Base-by-base conservation (phyloP, 768 basidiomycete genomes). In the Myochromella boudieri region DNA sequence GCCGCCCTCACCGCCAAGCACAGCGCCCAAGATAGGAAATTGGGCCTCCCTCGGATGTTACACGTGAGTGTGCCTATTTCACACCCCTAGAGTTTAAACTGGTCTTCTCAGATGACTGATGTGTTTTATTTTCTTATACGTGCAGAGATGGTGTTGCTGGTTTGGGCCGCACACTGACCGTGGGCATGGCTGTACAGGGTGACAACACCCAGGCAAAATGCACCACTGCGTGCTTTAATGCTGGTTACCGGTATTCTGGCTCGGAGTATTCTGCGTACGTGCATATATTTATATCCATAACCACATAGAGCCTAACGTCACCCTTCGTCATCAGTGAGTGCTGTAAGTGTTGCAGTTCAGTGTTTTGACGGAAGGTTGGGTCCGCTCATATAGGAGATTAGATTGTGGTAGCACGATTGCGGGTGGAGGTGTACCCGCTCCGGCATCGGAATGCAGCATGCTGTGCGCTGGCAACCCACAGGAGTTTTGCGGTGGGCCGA, bases 1-100 rank as follows among this genome's bases (percentile, higher is more conserved):
- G 10, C 81, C 85, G 21, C 80, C 87, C 11, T 53, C 80, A 0
- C 62, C 76, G 11, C 85, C 87, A 0, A 52, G 66, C 14, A 79
- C 77, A 18, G 72, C 77, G 0, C 68, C 75, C 3, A 76, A 61
- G 38, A 74, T 84, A 24, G 86, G 84, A 3, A 68, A 75, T 22
- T 90, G 87, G 87, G 60, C 67, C 5, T 83, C 80, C 0, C 73
- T 89, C 24, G 88, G 88, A n/a, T 91, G 88, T 60, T 88, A 78
- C 67, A 83, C 68, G 87, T 85, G 56, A 49, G 72, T 57, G 24
- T 41, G 49, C 37, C 20, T 49, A 37, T 50, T 14, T 34, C 33
- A 4, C 7, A 28, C 47, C 38, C 28, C 26, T 40, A 42, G 37
- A 49, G 27, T 31, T 42, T 59, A 45, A 34, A 60, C n/a, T n/a